Base-by-base conservation (phyloP, 306 rosid genomes). In the Glycine tomentella region DNA sequence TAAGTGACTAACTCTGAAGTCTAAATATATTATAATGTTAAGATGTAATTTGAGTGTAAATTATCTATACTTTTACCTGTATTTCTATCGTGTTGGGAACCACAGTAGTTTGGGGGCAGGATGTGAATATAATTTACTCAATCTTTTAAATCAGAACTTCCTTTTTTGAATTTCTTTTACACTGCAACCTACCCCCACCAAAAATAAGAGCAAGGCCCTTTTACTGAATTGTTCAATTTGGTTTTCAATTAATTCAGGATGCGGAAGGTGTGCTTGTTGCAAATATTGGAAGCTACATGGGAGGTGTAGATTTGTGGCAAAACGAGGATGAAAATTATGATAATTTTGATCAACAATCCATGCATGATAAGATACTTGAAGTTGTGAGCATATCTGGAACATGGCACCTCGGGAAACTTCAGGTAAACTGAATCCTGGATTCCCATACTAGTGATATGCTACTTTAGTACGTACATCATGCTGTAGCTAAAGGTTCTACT, bases 241-340 rank as follows among this genome's bases (percentile, higher is more conserved):
- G 31, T 56, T 79, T 82, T 76, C 55, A 5, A 78, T 81, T 80
- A 58, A 81, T 84, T 78, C 87, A 96, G 99, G 99, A 96, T 79
- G 99, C 97, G 15, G 99, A 96, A 88, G 99, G 99, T 25, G 97
- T 96, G 51, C 99, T 96, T 74, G 97, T 96, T 86, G 97, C 98
- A 71, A 96, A 96, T 83, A 96, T 96, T 70, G 99, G 99, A 86
- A 96, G 99, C 89, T 96, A 96, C 91, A 96, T 96, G 99, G 99
- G 99, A 51, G 99, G 99, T 75, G 99, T 96, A 76, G 99, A 96
- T 87, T 87, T 96, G 86, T 96, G 99, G 99, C 97, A 93, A 86
- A 96, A 96, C 79, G 99, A 96, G 84, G 98, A 96, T 69, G 99
- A 96, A 40, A 88, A 57, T 77, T 96, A 83, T 86, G 99, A 96